Conservation (phyloP, 495 filamentous ascomycete species). For the Neurospora sp. region DNA sequence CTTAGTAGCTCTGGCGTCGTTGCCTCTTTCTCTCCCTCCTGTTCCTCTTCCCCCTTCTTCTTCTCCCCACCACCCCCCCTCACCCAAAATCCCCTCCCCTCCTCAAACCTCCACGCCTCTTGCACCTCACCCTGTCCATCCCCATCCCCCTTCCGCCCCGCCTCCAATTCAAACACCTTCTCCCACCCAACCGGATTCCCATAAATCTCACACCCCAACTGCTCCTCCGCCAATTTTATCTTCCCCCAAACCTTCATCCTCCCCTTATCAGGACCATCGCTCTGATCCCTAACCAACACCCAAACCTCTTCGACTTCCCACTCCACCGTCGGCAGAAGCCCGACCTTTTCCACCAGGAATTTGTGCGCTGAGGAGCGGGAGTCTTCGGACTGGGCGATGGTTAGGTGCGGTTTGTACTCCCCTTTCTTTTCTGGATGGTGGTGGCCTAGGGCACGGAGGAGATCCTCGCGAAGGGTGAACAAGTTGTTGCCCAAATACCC, state of each 20-base stretch:
- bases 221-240: constrained; percentile 12
- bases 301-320: constrained; percentile 36
- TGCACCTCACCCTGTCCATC: not conserved
- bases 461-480: not conserved
- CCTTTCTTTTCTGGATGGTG: not conserved
- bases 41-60: constrained; percentile 5
- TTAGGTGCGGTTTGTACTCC: constrained; percentile 37
- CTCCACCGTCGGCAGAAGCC: constrained; percentile 23
- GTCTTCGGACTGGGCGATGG: constrained; percentile 42
- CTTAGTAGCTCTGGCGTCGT: constrained; percentile 16
- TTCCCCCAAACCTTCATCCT: constrained; percentile 39
- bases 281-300: constrained; percentile 36
- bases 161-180: constrained; percentile 5
- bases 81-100: not conserved
- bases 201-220: not conserved
- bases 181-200: constrained; percentile 4
- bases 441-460: not conserved
- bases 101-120: constrained; percentile 4
- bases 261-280: constrained; percentile 8
- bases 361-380: constrained; percentile 21
- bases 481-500: constrained; percentile 2
- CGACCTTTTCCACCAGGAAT: constrained; percentile 35
- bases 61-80: not conserved
- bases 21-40: constrained; percentile 1
- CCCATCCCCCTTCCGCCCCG: not conserved